A percentile compares a stretch with the other conserved stretches of the same genome.
Evolutionary conservation across 1,284 basidiomycete species (phyloP).

Genomic region (Fistulinella staudtii): DNA sequence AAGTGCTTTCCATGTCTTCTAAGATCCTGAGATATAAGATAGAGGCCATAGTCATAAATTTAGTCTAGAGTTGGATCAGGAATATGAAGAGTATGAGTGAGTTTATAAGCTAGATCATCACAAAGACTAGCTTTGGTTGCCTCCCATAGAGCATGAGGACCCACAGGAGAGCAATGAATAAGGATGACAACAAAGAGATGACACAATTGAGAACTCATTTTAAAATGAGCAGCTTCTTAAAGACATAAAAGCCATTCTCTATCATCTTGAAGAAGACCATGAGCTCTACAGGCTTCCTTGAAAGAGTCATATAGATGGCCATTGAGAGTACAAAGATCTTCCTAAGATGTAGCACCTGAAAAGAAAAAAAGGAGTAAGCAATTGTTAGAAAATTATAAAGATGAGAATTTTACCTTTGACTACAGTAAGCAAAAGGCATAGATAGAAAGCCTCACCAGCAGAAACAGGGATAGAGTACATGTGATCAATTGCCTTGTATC

Average conservation of each 20-base stretch:
- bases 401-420: conserved; percentile 20
- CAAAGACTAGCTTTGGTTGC: conserved; percentile 31
- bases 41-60: conserved; percentile 40
- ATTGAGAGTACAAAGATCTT: conserved; percentile 26
- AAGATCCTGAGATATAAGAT: conserved; percentile 30
- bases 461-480: conserved; percentile 29
- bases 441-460: conserved; percentile 31
- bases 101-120: conserved; percentile 26
- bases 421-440: conserved; percentile 34
- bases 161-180: not conserved
- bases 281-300: conserved; percentile 28
- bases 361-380: not conserved
- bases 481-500: conserved; percentile 23
- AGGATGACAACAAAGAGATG: not conserved
- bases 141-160: not conserved
- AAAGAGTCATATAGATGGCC: conserved; percentile 18
- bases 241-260: conserved; percentile 28
- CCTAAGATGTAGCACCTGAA: conserved; percentile 29
- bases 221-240: not conserved
- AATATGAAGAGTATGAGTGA: not conserved
- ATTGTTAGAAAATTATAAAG: conserved; percentile 10
- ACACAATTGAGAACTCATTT: not conserved
- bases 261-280: conserved; percentile 37
- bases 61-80: conserved; percentile 27
- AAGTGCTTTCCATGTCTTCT: conserved; percentile 16